Evolutionary conservation across 1,139 yeast species (phyloP).

Genomic region (Tardiomyces digboiensis): DNA sequence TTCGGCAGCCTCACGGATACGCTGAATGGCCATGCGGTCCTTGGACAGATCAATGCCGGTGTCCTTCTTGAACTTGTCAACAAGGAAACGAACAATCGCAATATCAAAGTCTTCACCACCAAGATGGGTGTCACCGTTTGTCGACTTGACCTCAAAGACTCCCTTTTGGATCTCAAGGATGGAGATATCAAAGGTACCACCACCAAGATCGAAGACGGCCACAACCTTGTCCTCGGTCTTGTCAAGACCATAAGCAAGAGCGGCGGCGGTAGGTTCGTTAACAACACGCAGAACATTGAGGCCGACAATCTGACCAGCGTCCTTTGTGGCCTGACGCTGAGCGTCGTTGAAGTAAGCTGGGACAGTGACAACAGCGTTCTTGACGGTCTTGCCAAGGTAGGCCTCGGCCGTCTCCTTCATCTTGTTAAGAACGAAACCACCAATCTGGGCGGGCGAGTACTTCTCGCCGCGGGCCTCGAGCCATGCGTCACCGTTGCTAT

Average conservation of each 20-base stretch:
- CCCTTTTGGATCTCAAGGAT: conserved; percentile 81
- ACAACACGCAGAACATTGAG: conserved; percentile 94
- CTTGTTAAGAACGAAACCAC: conserved; percentile 94
- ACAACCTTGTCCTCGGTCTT: conserved; percentile 65
- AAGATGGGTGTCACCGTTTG: conserved; percentile 85
- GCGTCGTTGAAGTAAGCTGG: conserved; percentile 98
- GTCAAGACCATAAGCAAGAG: conserved; percentile 94
- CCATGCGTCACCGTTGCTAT: conserved; percentile 98
- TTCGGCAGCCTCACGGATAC: conserved; percentile 99
- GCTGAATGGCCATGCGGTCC: conserved; percentile 98
- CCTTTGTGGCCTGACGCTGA: conserved; percentile 98
- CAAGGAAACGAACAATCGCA: conserved; percentile 78
- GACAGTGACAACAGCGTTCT: conserved; percentile 93
- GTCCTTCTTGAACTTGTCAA: conserved; percentile 89
- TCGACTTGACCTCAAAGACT: conserved; percentile 80
- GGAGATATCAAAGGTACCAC: conserved; percentile 85
- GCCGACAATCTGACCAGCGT: conserved; percentile 97
- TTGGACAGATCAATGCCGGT: conserved; percentile 77
- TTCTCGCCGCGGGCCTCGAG: conserved; percentile 91
- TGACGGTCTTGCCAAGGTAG: conserved; percentile 73
- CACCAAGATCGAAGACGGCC: conserved; percentile 83
- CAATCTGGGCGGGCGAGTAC: conserved; percentile 95
- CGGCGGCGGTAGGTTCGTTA: conserved; percentile 99
- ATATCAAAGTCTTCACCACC: conserved; percentile 87
- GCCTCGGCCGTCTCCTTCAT: conserved; percentile 97